phyloP scores from a whole-genome alignment of 768 basidiomycete species.

The Leccinum arenicola region DNA sequence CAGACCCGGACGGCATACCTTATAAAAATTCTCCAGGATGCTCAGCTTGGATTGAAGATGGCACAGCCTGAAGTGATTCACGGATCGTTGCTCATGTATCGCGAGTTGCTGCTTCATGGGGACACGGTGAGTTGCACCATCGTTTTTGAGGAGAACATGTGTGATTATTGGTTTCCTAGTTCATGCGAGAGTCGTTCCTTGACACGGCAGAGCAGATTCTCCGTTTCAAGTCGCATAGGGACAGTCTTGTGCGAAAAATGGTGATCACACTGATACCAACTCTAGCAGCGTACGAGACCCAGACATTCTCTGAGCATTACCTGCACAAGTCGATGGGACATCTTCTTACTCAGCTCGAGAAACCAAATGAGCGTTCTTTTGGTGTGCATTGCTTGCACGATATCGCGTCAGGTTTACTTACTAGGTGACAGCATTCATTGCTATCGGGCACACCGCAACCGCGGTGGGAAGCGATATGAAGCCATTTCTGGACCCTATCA shows the following conservation, averaged over 20 bases:
- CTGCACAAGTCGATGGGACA: slow-evolving; percentile 94
- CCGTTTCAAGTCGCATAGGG: slow-evolving; percentile 83
- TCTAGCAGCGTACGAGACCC: slow-evolving; percentile 90
- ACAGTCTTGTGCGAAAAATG: slow-evolving; percentile 85
- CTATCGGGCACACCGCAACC: slow-evolving; percentile 92
- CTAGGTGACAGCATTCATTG: slow-evolving; percentile 72
- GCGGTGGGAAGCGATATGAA: slow-evolving; percentile 95
- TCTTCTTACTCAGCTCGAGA: slow-evolving; percentile 83
- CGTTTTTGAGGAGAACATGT: not conserved
- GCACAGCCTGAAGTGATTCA: slow-evolving; percentile 86
- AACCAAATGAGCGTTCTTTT: slow-evolving; percentile 83
- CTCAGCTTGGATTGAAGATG: slow-evolving; percentile 77
- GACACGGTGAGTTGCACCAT: slow-evolving; percentile 66
- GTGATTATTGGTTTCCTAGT: slow-evolving; percentile 41
- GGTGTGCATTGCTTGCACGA: slow-evolving; percentile 44
- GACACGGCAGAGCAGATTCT: slow-evolving; percentile 90
- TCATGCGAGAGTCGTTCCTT: slow-evolving; percentile 84
- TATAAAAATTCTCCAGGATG: slow-evolving; percentile 83
- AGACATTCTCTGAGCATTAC: slow-evolving; percentile 87
- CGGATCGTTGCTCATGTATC: slow-evolving; percentile 87
- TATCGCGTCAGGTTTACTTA: slow-evolving; percentile 1
- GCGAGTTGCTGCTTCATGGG: slow-evolving; percentile 88
- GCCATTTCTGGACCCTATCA: slow-evolving; percentile 88
- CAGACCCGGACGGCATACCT: slow-evolving; percentile 65
- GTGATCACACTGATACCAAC: slow-evolving; percentile 96